A percentile compares a stretch with the other conserved stretches of the same genome.
Conservation (phyloP, 1,284 basidiomycete species). For the Trametes hirsuta region DNA sequence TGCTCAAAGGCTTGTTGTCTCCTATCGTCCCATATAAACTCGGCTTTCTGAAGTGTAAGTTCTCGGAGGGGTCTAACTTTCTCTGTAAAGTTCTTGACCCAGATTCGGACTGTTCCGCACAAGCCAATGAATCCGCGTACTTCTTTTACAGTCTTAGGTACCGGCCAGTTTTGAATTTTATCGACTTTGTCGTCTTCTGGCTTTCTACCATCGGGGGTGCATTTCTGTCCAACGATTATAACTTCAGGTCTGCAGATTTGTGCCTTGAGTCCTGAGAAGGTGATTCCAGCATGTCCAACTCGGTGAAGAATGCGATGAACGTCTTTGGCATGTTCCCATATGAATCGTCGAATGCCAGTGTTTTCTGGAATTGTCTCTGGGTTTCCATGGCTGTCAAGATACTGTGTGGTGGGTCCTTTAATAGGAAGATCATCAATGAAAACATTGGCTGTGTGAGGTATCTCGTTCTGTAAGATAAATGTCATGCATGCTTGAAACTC, state of each 20-base stretch:
- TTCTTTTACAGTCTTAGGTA: neutral
- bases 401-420: no score
- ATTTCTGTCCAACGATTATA: slow-evolving; percentile 32
- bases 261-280: slow-evolving; percentile 25
- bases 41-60: slow-evolving; percentile 26
- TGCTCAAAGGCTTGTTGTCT: slow-evolving; percentile 2
- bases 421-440: no score
- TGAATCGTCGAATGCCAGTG: slow-evolving; percentile 32
- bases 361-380: no score
- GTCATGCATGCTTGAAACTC: no score
- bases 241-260: slow-evolving; percentile 1
- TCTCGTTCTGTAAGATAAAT: no score
- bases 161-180: neutral
- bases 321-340: slow-evolving; percentile 34
- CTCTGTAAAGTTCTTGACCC: neutral
- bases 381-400: no score
- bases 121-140: neutral
- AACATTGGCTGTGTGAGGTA: no score
- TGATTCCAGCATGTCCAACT: slow-evolving; percentile 32
- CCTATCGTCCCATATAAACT: slow-evolving; percentile 21
- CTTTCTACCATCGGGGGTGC: slow-evolving; percentile 25
- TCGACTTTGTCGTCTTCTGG: neutral
- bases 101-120: neutral
- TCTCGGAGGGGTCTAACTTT: slow-evolving; percentile 27
- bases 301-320: slow-evolving; percentile 36